Base-by-base conservation (phyloP, 768 basidiomycete genomes). In the Lactarius tabidus region DNA sequence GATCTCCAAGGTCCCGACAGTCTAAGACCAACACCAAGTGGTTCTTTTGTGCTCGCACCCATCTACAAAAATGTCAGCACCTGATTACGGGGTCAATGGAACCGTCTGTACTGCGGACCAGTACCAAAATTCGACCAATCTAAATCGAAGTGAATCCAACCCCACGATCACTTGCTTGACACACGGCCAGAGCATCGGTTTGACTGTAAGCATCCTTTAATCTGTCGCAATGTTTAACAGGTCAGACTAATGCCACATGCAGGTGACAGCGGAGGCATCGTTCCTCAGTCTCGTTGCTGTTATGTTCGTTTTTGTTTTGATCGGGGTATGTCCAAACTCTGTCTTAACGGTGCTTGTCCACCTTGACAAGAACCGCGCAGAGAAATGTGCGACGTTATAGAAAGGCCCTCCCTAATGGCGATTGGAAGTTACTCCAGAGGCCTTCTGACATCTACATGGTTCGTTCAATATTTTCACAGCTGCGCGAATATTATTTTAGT, bases 401-500 rank as follows among this genome's bases (percentile, higher is more conserved):
- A 23, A 67, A 7, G 36, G 33, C 1, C 3, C 28, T 54, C 2
- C 57, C 62, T 7, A 9, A 31, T 4, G 66, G 57, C 14, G 41
- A 41, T 14, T 67, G 68, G 68, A 53, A 35, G 33, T 67, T 79
- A 12, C 70, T 81, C 23, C 73, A 71, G 60, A 70, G 73, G 51
- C 79, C 33, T 6, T 72, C 77, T 59, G 79, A 82, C 65, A 69
- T 79, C 12, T 76, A 80, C 56, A 78, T 81, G 75, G 80, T 79
- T 35, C 55, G 71, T 54, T 9, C 38, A 4, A 36, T 10, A 26
- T 31, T 17, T n/a, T 33, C 20, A 41, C 3, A 10, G 15, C 33
- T n/a, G 2, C 57, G 26, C 29, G 17, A 33, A 33, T 33, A 3
- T 33, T 8, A 33, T 29, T 17, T 71, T 33, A 72, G 1, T 60